Evolutionary conservation across 495 filamentous ascomycete species (phyloP).

Genomic region (Tuber magnatum): DNA sequence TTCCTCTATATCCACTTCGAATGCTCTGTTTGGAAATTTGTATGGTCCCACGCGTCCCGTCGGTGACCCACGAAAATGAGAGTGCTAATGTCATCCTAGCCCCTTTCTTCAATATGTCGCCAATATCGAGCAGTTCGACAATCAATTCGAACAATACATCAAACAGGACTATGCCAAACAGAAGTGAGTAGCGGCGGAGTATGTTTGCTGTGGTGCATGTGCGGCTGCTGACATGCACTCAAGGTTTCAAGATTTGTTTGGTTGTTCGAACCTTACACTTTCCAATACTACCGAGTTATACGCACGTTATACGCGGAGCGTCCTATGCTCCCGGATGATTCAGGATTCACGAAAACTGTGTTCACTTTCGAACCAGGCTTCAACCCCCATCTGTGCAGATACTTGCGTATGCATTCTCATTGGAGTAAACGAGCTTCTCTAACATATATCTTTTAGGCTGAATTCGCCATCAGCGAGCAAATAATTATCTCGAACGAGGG

Average conservation of each 20-base stretch:
- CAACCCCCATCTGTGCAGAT: constrained; percentile 78
- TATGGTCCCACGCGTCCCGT: constrained; percentile 47
- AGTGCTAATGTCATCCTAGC: constrained; percentile 46
- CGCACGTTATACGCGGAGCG: constrained; percentile 84
- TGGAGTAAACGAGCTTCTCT: neutral
- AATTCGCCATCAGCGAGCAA: constrained; percentile 80
- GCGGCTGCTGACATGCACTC: constrained; percentile 35
- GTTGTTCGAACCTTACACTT: constrained; percentile 70
- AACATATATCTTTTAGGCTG: constrained; percentile 51
- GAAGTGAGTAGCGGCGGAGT: constrained; percentile 53
- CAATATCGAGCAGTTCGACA: constrained; percentile 68
- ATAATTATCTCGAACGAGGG: constrained; percentile 66
- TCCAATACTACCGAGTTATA: constrained; percentile 79
- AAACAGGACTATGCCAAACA: constrained; percentile 61
- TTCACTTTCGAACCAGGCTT: constrained; percentile 53
- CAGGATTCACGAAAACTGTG: constrained; percentile 80
- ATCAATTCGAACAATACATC: constrained; percentile 65
- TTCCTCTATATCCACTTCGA: constrained; percentile 72
- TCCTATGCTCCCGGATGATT: constrained; percentile 90
- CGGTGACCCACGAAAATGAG: neutral
- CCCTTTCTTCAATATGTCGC: constrained; percentile 81
- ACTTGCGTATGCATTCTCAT: constrained; percentile 62
- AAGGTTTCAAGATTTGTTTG: constrained; percentile 70
- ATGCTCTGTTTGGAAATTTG: constrained; percentile 61
- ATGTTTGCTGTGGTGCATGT: neutral